Evolutionary conservation across 192 early-diverging fungal species (phyloP).

Genomic region (Spinellus fusiger): DNA sequence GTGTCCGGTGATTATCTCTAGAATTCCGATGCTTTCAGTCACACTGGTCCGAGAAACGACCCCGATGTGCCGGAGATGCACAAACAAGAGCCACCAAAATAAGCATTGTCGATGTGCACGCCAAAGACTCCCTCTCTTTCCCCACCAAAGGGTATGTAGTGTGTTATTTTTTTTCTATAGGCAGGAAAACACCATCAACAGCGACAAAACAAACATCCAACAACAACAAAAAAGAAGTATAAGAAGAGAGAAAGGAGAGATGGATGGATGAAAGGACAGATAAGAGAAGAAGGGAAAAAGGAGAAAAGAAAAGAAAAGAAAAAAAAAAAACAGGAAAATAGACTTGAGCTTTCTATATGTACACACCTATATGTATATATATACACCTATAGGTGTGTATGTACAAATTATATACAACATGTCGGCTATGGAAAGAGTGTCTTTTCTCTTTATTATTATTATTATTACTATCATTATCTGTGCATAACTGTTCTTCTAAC

Average conservation of each 20-base stretch:
- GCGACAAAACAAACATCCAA: not conserved
- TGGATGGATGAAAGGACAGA: conserved; percentile 7
- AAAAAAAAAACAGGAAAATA: too few species aligned
- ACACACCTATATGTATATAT: too few species aligned
- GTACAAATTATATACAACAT: too few species aligned
- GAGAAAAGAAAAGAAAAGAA: not conserved
- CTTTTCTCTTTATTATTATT: conserved; percentile 5
- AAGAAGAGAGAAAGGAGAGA: not conserved
- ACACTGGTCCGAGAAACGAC: not conserved
- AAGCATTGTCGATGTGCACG: not conserved
- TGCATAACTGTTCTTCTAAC: too few species aligned
- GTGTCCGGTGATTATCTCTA: not conserved
- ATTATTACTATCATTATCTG: not conserved
- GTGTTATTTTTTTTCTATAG: too few species aligned
- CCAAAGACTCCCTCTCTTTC: conserved; percentile 18
- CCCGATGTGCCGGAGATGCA: not conserved
- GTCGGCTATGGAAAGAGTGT: not conserved
- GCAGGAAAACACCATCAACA: not conserved
- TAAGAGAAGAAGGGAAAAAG: conserved; percentile 1
- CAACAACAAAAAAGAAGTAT: not conserved
- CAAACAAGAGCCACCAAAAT: not conserved
- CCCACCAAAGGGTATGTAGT: conserved; percentile 13
- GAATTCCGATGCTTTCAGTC: not conserved
- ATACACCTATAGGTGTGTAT: too few species aligned
- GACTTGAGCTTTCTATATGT: too few species aligned